phyloP scores from a whole-genome alignment of 2,329 filamentous ascomycete species.

The Dryadomyces quercus-mongolicae region DNA sequence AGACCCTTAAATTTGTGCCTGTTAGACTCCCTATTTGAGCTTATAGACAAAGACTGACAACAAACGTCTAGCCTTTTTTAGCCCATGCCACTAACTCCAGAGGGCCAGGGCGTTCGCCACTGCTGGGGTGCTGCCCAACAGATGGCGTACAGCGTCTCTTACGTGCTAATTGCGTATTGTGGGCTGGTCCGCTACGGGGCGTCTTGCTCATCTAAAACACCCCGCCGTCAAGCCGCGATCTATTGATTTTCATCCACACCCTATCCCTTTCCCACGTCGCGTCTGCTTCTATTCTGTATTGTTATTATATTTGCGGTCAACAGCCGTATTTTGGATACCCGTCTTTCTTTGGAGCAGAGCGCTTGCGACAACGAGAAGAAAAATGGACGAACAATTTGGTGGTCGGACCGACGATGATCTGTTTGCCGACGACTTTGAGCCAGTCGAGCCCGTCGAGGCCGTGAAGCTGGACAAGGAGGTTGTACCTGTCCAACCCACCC shows the following conservation, averaged over 20 bases:
- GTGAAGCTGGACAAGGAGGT: neutral
- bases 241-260: neutral
- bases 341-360: neutral
- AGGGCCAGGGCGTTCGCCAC: neutral
- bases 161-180: neutral
- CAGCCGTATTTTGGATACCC: neutral
- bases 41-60: slow-evolving; percentile 1
- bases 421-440: slow-evolving; percentile 51
- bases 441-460: slow-evolving; percentile 22
- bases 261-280: neutral
- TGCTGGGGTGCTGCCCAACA: neutral
- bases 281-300: neutral
- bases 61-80: neutral
- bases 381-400: slow-evolving; percentile 51
- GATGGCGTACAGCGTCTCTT: neutral
- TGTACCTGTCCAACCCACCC: neutral
- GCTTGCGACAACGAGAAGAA: neutral
- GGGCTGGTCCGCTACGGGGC: neutral
- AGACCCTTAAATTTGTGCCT: neutral
- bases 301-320: neutral
- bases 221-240: neutral
- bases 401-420: slow-evolving; percentile 51
- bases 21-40: too few species aligned
- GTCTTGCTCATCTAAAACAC: neutral
- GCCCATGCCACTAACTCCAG: too few species aligned